These are phyloP conservation scores for Parachaetomium inaequale DNA, from an alignment of 495 filamentous ascomycete species.

Conservation along the genomic window DNA sequence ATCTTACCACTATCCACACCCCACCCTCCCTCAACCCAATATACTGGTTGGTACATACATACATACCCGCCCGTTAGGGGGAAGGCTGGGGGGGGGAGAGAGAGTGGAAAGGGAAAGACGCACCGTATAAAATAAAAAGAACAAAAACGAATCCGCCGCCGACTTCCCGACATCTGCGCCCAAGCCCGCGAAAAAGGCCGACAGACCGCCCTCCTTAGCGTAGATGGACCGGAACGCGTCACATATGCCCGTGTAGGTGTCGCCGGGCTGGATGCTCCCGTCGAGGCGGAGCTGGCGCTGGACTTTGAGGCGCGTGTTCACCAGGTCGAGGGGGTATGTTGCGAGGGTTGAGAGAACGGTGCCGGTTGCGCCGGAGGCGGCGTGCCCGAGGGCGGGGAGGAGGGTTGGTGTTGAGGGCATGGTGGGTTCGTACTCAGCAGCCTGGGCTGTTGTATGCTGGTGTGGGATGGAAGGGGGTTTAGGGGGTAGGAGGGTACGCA, in stretches of 20 bases:
- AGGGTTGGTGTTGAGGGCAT: conserved; percentile 20
- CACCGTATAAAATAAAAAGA: conserved; percentile 75
- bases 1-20: no score
- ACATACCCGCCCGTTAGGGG: no score
- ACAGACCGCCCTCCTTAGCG: conserved; percentile 60
- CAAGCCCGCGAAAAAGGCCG: conserved; percentile 72
- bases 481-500: no score
- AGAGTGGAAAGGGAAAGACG: background rate
- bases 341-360: conserved; percentile 75
- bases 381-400: conserved; percentile 86
- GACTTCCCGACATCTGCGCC: conserved; percentile 68
- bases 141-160: conserved; percentile 73
- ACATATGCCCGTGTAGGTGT: conserved; percentile 55
- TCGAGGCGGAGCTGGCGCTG: conserved; percentile 59
- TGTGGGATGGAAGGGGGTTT: background rate
- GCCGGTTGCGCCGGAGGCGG: conserved; percentile 72
- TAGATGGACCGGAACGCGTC: conserved; percentile 75
- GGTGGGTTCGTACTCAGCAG: no score
- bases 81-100: no score
- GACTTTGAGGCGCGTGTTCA: conserved; percentile 79
- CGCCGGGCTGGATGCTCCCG: conserved; percentile 29
- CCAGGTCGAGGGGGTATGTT: conserved; percentile 81
- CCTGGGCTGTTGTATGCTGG: background rate
- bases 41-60: background rate
- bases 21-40: background rate